Base-by-base conservation (phyloP, 164 flowering plant species). In the Liquidambar formosana region DNA sequence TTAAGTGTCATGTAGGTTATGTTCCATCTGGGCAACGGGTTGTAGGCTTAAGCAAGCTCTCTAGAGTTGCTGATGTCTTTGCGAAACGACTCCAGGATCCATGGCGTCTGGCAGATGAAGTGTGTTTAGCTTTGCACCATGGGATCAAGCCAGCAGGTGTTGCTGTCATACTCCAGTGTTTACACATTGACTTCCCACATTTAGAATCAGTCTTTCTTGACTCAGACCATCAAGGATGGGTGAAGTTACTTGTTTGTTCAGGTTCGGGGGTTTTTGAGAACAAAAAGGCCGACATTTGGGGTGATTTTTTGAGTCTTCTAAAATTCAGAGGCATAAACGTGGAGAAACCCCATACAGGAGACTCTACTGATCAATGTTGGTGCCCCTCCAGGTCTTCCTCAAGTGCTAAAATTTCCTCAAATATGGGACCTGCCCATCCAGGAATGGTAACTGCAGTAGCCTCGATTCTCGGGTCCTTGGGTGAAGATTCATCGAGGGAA, bases 1-100 rank as follows among this genome's bases (percentile, higher is more conserved):
- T 96, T 8, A 79, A 82, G 67, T 96, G 96, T 71, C 97, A 96
- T 76, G 89, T 93, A n/a, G 97, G 97, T 61, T 96, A 93, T 75
- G 82, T 93, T 28, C 98, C 99, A 52, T 86, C 95, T 8, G 87
- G 90, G 49, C 85, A 86, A 51, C 81, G 85, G 33, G 98, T 96
- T 57, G 85, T 96, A 0, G 99, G 98, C 57, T 78, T 93, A 61
- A 96, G 99, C 81, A 96, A 96, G 78, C 86, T 96, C 57, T 89
- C 98, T 63, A 82, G 97, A 43, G 99, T 85, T 0, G 81, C 99
- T 52, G 93, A 93, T 77, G 84, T 92, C 1, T 96, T 89, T 78
- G 96, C 93, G 12, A 96, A 85, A 77, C 85, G 98, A 63, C 93
- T 96, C 22, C 99, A 96, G 78, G 88, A 88, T 22, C 99, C 98